phyloP scores from a whole-genome alignment of 306 rosid species.

The Trifolium repens region DNA sequence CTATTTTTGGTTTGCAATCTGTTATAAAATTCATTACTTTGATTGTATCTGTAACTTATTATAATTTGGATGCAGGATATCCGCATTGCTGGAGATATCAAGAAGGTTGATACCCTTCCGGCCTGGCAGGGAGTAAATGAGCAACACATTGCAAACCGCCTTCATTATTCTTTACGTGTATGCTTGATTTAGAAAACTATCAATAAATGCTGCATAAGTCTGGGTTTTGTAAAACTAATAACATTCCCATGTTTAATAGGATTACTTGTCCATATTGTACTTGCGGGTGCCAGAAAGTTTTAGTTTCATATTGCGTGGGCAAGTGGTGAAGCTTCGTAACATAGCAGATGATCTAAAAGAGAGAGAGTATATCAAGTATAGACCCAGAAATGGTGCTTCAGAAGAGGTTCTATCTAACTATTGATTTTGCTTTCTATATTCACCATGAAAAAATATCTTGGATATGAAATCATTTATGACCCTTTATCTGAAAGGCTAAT shows the following conservation, averaged over 20 bases:
- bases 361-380: constrained; percentile 64
- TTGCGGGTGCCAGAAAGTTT: constrained; percentile 65
- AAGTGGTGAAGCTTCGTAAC: constrained; percentile 69
- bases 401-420: constrained; percentile 59
- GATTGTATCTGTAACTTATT: neutral
- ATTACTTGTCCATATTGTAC: constrained; percentile 85
- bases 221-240: constrained; percentile 35
- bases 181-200: constrained; percentile 44
- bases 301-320: constrained; percentile 69
- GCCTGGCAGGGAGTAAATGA: constrained; percentile 51
- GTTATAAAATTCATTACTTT: constrained; percentile 17
- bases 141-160: constrained; percentile 68
- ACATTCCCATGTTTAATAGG: constrained; percentile 57
- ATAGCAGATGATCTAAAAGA: constrained; percentile 73
- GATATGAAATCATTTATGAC: constrained; percentile 20
- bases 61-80: constrained; percentile 71
- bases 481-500: constrained; percentile 4
- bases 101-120: constrained; percentile 33
- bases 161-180: constrained; percentile 79
- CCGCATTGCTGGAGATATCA: constrained; percentile 59
- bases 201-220: constrained; percentile 15
- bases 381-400: constrained; percentile 61
- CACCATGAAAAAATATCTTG: constrained; percentile 15
- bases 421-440: neutral
- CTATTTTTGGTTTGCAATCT: neutral